Conservation (phyloP, 2,329 filamentous ascomycete genomes). For the Penicillium olsonii region DNA sequence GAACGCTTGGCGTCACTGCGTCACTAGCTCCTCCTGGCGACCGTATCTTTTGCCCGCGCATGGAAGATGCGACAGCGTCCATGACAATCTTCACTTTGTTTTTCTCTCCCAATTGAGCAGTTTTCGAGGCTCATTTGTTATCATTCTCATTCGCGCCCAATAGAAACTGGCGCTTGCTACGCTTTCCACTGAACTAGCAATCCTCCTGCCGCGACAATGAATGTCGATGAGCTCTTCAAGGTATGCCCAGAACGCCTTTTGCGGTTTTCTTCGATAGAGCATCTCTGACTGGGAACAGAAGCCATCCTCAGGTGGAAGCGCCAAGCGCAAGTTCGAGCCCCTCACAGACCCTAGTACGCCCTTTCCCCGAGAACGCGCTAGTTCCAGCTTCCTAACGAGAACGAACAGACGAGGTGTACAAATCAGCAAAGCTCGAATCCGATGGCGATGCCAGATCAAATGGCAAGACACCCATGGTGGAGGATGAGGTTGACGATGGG, state of each 20-base stretch:
- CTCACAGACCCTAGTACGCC: conserved; percentile 52
- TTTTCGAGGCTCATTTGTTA: neutral
- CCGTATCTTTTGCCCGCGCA: conserved; percentile 24
- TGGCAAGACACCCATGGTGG: conserved; percentile 47
- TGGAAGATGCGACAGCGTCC: conserved; percentile 8
- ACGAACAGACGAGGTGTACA: conserved; percentile 56
- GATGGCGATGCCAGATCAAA: conserved; percentile 54
- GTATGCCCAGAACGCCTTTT: conserved; percentile 25
- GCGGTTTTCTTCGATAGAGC: neutral
- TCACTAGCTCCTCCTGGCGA: conserved; percentile 27
- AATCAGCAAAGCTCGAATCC: conserved; percentile 57
- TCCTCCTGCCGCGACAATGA: conserved; percentile 51
- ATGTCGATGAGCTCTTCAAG: conserved; percentile 64
- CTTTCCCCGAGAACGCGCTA: conserved; percentile 41
- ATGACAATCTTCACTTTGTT: neutral
- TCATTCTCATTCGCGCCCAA: neutral
- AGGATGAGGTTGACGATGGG: conserved; percentile 50
- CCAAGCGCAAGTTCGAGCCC: conserved; percentile 62
- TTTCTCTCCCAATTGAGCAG: neutral
- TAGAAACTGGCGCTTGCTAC: neutral
- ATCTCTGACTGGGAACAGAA: conserved; percentile 41
- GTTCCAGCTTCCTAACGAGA: conserved; percentile 60
- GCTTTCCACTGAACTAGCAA: neutral
- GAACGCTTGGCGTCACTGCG: conserved; percentile 35
- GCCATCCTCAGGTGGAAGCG: conserved; percentile 47